Percentiles rank a stretch among this genome's conserved stretches.
These are phyloP conservation scores for Vanilla planifolia DNA, from an alignment of 106 monocot genomes.

Conservation along the genomic window DNA sequence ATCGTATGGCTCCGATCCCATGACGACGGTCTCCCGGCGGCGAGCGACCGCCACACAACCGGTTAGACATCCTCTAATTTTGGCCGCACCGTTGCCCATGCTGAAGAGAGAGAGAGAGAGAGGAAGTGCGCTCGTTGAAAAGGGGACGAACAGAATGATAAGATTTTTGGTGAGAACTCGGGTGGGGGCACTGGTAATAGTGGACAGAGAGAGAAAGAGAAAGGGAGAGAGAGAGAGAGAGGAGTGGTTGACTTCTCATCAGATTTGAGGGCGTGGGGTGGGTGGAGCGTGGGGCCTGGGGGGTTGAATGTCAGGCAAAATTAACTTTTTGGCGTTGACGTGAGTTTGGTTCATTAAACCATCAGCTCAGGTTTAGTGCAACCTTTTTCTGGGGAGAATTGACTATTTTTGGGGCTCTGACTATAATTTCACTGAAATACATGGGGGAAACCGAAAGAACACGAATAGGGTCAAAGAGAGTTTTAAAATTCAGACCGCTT, in stretches of 20 bases:
- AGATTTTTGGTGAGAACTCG: not conserved
- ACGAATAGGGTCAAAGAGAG: too few species aligned
- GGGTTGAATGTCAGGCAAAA: constrained; percentile 1
- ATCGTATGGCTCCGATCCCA: constrained; percentile 44
- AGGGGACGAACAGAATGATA: not conserved
- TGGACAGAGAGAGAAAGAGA: not conserved
- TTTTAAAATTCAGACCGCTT: too few species aligned
- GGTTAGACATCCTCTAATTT: constrained; percentile 19
- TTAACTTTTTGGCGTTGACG: not conserved
- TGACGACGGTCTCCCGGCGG: constrained; percentile 30
- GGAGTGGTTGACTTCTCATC: constrained; percentile 3
- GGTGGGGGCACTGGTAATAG: not conserved
- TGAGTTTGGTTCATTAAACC: constrained; percentile 3
- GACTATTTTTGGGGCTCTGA: too few species aligned
- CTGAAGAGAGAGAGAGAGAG: not conserved
- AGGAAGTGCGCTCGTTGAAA: not conserved
- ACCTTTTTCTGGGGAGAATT: too few species aligned
- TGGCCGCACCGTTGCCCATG: constrained; percentile 50
- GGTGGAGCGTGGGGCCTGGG: constrained; percentile 1
- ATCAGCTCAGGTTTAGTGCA: not conserved
- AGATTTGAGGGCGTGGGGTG: not conserved
- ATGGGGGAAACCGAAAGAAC: too few species aligned
- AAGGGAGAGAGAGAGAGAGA: not conserved
- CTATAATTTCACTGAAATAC: too few species aligned
- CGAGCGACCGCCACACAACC: constrained; percentile 13